Conservation (phyloP, 225 moss, liverwort and hornwort genomes). For the Climacium dendroides region DNA sequence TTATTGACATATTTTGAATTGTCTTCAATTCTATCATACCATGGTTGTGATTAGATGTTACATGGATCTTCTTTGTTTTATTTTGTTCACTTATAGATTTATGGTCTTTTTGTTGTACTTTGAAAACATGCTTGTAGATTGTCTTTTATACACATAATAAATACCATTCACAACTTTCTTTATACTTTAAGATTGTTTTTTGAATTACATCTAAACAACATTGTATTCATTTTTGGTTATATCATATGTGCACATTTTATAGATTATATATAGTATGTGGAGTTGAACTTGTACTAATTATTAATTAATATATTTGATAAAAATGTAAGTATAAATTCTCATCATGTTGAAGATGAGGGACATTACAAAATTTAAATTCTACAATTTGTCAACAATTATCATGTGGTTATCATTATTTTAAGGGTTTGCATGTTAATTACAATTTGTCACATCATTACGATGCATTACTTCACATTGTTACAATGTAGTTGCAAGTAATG, state of each 20-base stretch:
- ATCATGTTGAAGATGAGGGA: too few species aligned
- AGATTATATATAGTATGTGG: neutral
- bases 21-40: neutral
- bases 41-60: too few species aligned
- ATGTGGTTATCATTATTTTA: too few species aligned
- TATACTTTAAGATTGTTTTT: neutral
- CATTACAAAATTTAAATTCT: too few species aligned
- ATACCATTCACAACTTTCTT: neutral
- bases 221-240: neutral
- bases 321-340: neutral
- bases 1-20: neutral
- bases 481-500: too few species aligned
- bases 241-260: neutral
- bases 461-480: too few species aligned
- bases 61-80: rapidly evolving
- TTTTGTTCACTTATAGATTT: neutral
- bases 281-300: neutral
- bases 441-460: too few species aligned
- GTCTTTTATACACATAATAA: neutral
- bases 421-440: too few species aligned
- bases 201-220: neutral
- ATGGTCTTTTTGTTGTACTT: neutral
- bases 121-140: neutral
- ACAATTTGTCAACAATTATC: too few species aligned
- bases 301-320: neutral